Percentiles rank a stretch among this genome's conserved stretches.
phyloP scores from a whole-genome alignment of 257 asterid species.

The Solanum etuberosum region DNA sequence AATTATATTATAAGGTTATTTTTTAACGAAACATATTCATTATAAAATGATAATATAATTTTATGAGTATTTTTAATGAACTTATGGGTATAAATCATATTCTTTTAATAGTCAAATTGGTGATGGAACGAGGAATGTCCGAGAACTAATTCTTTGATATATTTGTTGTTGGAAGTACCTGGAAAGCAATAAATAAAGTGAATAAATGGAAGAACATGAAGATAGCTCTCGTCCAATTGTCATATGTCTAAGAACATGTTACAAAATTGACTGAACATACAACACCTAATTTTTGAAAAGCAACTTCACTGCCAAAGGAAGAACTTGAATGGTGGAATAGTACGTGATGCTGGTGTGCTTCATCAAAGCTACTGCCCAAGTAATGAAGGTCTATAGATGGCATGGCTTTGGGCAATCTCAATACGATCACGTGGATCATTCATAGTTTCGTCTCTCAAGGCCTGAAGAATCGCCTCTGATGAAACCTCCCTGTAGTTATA shows the following conservation, averaged over 20 bases:
- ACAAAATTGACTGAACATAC: background rate
- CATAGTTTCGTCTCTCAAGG: slow-evolving; percentile 65
- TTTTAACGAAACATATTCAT: too few relatives aligned
- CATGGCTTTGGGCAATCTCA: slow-evolving; percentile 77
- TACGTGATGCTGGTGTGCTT: slow-evolving; percentile 3
- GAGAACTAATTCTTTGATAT: background rate
- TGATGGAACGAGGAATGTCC: background rate
- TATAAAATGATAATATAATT: too few relatives aligned
- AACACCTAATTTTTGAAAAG: background rate
- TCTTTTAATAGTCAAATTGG: too few relatives aligned
- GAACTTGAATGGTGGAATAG: background rate
- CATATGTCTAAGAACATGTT: background rate
- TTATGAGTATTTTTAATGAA: too few relatives aligned
- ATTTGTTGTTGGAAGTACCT: background rate
- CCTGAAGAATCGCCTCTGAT: slow-evolving; percentile 54
- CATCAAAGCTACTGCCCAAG: slow-evolving; percentile 30
- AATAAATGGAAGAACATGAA: background rate
- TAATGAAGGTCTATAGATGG: slow-evolving; percentile 76
- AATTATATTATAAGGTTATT: too few relatives aligned
- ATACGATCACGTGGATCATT: slow-evolving; percentile 87
- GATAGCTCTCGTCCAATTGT: background rate
- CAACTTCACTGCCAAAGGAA: background rate
- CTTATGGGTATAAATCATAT: too few relatives aligned
- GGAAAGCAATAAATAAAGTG: background rate
- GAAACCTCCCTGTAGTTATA: slow-evolving; percentile 49